A percentile compares a stretch with the other conserved stretches of the same genome.
phyloP scores from a whole-genome alignment of 495 filamentous ascomycete genomes.

The Penicillium argentinense region DNA sequence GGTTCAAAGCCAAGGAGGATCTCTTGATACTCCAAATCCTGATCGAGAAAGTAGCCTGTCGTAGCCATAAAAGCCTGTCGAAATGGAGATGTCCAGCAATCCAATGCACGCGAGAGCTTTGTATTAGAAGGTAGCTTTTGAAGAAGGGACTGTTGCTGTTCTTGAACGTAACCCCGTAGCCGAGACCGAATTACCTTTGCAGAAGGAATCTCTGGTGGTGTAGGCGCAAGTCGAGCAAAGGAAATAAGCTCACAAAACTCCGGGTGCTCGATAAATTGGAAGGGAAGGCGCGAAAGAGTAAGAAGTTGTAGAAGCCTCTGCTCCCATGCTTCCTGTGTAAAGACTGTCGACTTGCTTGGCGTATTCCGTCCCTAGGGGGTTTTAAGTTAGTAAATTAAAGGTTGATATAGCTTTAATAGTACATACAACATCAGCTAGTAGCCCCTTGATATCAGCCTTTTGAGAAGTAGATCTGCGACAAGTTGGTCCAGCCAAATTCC shows the following conservation, averaged over 20 bases:
- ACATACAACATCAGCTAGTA: no score
- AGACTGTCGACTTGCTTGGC: no score
- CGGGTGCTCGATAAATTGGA: not conserved
- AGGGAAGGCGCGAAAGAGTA: not conserved
- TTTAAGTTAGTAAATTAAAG: no score
- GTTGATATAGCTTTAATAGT: no score
- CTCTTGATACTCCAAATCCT: constrained; percentile 19
- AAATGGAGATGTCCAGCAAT: no score
- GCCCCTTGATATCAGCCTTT: no score
- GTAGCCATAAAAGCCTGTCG: constrained; percentile 19
- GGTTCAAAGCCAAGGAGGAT: constrained; percentile 23
- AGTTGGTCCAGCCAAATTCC: not conserved
- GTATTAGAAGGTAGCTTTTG: not conserved
- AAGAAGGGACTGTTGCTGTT: constrained; percentile 4
- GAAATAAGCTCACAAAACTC: not conserved
- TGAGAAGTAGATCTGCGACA: no score
- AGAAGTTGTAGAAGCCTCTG: not conserved
- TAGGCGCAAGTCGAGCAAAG: not conserved
- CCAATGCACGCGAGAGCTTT: constrained; percentile 16
- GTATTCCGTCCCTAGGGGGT: no score
- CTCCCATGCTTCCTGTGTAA: no score
- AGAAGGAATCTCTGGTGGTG: not conserved
- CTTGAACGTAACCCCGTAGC: not conserved
- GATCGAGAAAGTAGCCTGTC: constrained; percentile 20
- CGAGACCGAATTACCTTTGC: not conserved